Conservation (phyloP, 2,329 filamentous ascomycete genomes). For the Fusarium staphyleae region DNA sequence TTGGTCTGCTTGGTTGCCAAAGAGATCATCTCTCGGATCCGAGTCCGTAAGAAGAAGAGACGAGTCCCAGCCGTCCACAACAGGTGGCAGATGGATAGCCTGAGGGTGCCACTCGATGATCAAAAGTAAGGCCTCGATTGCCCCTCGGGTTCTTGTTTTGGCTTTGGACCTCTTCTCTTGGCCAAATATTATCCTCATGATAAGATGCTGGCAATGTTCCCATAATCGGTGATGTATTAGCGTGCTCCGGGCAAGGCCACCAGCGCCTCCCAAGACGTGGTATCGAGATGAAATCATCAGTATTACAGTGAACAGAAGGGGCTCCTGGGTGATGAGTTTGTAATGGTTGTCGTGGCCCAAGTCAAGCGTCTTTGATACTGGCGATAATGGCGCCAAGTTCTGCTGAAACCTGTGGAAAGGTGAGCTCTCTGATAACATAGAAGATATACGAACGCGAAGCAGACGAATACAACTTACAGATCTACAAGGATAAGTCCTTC, state of each 20-base stretch:
- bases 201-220: constrained; percentile 61
- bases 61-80: constrained; percentile 63
- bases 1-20: constrained; percentile 14
- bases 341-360: constrained; percentile 56
- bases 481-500: constrained; percentile 62
- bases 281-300: constrained; percentile 63
- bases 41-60: constrained; percentile 54
- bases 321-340: constrained; percentile 57
- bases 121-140: constrained; percentile 60
- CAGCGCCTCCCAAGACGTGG: constrained; percentile 50
- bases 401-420: constrained; percentile 15
- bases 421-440: too few relatives aligned
- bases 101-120: constrained; percentile 65
- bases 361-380: constrained; percentile 58
- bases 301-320: constrained; percentile 60
- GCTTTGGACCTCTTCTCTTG: constrained; percentile 60
- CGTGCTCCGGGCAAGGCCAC: constrained; percentile 56
- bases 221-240: constrained; percentile 62
- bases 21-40: constrained; percentile 42
- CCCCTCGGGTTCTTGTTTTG: constrained; percentile 57
- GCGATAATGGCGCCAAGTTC: constrained; percentile 49
- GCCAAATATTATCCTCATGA: constrained; percentile 60
- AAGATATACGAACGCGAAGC: too few relatives aligned
- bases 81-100: constrained; percentile 60
- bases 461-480: constrained; percentile 49